phyloP scores from a whole-genome alignment of 2,329 filamentous ascomycete genomes.

The Calonectria ilicicola region DNA sequence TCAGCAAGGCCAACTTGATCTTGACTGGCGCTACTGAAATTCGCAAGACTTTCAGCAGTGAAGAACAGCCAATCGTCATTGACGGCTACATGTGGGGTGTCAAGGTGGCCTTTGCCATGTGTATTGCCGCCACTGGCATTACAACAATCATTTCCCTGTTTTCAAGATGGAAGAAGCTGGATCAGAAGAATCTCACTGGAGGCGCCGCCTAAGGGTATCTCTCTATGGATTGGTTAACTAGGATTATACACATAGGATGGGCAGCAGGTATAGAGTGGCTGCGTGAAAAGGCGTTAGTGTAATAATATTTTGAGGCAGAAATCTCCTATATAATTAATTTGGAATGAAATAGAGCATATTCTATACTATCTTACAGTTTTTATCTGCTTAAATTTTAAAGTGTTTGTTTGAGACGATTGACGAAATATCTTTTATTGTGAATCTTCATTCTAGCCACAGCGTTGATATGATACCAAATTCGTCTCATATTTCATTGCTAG shows the following conservation, averaged over 20 bases:
- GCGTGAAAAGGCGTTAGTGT: not conserved
- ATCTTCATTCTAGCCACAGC: no score
- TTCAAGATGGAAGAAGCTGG: constrained; percentile 54
- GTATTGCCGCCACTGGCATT: constrained; percentile 60
- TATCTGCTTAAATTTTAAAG: no score
- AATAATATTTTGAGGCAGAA: not conserved
- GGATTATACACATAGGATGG: not conserved
- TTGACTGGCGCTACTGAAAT: constrained; percentile 67
- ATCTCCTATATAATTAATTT: not conserved
- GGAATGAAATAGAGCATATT: not conserved
- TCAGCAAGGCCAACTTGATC: constrained; percentile 52
- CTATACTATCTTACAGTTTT: not conserved
- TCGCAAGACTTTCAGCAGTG: constrained; percentile 58
- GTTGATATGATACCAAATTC: no score
- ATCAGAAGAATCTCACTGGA: constrained; percentile 43
- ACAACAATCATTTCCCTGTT: constrained; percentile 49
- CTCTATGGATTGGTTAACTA: not conserved
- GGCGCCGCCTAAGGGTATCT: constrained; percentile 44
- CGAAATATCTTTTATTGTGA: no score
- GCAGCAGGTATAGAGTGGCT: not conserved
- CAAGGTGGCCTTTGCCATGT: constrained; percentile 72
- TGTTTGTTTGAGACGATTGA: no score
- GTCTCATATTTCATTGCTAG: no score
- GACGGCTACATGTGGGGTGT: constrained; percentile 72
- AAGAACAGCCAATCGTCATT: constrained; percentile 66